phyloP scores from a whole-genome alignment of 306 rosid species.

The Casuarina cunninghamiana region DNA sequence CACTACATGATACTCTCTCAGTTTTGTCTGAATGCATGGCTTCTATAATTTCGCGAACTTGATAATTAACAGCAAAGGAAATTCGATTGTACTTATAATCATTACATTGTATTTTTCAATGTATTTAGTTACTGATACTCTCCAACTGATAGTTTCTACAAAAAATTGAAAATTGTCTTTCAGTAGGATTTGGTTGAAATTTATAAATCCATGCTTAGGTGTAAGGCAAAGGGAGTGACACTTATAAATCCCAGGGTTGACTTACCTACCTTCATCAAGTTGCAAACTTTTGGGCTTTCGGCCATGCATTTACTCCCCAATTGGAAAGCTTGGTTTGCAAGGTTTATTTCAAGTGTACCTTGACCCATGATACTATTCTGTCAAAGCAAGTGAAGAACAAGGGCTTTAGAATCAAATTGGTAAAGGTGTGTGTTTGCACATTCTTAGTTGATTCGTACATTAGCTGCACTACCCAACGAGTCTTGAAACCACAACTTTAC shows the following conservation, averaged over 20 bases:
- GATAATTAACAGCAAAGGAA: too few relatives aligned
- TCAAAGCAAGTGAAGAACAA: neutral
- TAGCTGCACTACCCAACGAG: neutral
- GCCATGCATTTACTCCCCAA: neutral
- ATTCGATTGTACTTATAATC: neutral
- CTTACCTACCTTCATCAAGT: neutral
- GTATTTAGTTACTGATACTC: neutral
- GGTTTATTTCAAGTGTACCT: neutral
- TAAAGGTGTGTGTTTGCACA: neutral
- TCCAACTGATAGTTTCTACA: neutral
- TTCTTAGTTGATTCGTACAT: neutral
- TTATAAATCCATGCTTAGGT: neutral
- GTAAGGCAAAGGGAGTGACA: neutral
- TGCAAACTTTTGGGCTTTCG: constrained; percentile 10
- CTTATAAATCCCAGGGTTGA: neutral
- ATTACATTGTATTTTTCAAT: neutral
- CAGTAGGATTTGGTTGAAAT: neutral
- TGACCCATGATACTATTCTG: neutral
- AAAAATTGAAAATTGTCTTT: neutral
- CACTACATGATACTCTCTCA: neutral
- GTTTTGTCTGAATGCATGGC: neutral
- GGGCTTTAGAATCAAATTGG: neutral
- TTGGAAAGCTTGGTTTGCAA: neutral
- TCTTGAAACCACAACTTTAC: neutral
- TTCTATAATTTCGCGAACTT: neutral